phyloP scores from a whole-genome alignment of 2,329 filamentous ascomycete genomes.

The Pseudogymnoascus sp. region DNA sequence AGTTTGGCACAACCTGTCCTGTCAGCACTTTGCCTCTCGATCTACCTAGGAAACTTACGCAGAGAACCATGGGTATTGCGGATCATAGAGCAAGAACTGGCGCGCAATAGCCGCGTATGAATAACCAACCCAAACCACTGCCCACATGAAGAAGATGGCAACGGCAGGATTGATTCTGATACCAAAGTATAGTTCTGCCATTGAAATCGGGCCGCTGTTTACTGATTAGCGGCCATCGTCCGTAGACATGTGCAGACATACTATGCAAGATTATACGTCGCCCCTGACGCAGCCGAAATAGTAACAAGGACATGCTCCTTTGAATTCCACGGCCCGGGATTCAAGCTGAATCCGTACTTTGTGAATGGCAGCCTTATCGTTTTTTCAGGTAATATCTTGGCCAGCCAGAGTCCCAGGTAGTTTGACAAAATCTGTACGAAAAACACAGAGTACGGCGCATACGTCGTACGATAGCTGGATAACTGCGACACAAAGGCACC shows the following conservation, averaged over 20 bases:
- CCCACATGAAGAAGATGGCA: constrained; percentile 53
- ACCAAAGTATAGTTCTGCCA: constrained; percentile 51
- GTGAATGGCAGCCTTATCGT: constrained; percentile 36
- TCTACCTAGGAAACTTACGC: constrained; percentile 28
- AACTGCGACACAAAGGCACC: constrained; percentile 52
- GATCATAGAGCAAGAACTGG: constrained; percentile 51
- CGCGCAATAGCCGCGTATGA: constrained; percentile 51
- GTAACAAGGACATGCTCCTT: constrained; percentile 27
- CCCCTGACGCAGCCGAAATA: constrained; percentile 45
- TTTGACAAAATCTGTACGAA: constrained; percentile 49
- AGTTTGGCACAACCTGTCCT: constrained; percentile 40
- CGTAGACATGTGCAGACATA: not conserved
- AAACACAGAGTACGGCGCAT: constrained; percentile 47
- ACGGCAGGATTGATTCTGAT: constrained; percentile 44
- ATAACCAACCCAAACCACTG: constrained; percentile 51
- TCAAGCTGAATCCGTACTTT: constrained; percentile 33
- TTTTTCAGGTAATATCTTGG: constrained; percentile 38
- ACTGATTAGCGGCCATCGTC: not conserved
- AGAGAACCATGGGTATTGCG: constrained; percentile 46
- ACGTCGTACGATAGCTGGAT: constrained; percentile 49
- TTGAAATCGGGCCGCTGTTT: constrained; percentile 38
- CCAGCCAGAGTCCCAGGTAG: constrained; percentile 39
- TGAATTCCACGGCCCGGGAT: constrained; percentile 25
- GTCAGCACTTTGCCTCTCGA: constrained; percentile 15
- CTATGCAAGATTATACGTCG: constrained; percentile 44